A percentile compares a stretch with the other conserved stretches of the same genome.
phyloP scores from a whole-genome alignment of 2,329 filamentous ascomycete species.

The Ceratocystis eucalypticola region DNA sequence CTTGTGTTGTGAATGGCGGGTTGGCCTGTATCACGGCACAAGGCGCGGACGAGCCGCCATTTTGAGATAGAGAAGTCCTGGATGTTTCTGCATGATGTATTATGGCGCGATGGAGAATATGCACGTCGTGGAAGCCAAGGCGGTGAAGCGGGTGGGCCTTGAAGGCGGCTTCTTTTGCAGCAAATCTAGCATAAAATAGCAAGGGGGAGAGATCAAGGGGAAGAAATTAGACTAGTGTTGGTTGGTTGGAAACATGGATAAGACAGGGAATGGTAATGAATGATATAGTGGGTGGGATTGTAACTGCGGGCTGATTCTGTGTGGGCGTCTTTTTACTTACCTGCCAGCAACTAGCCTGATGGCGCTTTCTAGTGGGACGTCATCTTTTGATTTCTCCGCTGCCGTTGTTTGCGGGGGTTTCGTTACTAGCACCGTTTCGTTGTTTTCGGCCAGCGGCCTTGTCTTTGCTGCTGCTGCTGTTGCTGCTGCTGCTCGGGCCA shows the following conservation, averaged over 20 bases:
- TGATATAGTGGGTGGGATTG: background rate
- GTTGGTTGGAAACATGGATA: background rate
- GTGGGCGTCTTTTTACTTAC: conserved; percentile 21
- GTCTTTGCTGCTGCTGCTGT: too few relatives aligned
- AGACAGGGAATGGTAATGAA: background rate
- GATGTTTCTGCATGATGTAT: background rate
- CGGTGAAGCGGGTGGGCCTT: conserved; percentile 52
- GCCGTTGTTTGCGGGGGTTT: too few relatives aligned
- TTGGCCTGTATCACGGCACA: conserved; percentile 10
- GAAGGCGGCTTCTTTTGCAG: conserved; percentile 61
- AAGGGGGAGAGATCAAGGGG: too few relatives aligned
- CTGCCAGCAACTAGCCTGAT: conserved; percentile 29
- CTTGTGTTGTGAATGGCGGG: background rate
- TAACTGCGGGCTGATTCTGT: background rate
- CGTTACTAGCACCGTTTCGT: background rate
- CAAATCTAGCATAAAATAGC: conserved; percentile 35
- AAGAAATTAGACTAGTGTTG: background rate
- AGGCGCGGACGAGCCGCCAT: background rate
- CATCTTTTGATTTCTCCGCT: background rate
- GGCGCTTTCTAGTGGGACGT: conserved; percentile 14
- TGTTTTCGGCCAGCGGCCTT: background rate
- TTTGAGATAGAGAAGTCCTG: conserved; percentile 5
- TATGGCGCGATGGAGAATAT: conserved; percentile 26
- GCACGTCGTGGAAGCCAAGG: conserved; percentile 49
- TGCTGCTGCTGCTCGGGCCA: background rate